Percentiles rank a stretch among this genome's conserved stretches.
Conservation (phyloP, 2,329 filamentous ascomycete species). For the Chaetomiaceae sp. region DNA sequence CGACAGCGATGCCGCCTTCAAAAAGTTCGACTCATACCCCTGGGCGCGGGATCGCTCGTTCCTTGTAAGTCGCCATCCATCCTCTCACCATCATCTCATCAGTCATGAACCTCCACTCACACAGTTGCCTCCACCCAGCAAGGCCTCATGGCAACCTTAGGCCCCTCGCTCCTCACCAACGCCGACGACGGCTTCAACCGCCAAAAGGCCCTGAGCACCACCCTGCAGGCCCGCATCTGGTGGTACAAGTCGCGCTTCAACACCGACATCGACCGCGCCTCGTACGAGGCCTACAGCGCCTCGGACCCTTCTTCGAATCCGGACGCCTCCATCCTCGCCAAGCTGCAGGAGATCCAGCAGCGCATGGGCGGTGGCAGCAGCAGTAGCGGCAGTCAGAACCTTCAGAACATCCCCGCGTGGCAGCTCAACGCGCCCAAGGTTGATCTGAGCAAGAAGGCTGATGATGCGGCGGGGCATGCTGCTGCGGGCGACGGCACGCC, state of each 20-base stretch:
- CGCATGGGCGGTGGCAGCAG: conserved; percentile 18
- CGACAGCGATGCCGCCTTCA: conserved; percentile 41
- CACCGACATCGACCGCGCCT: conserved; percentile 20
- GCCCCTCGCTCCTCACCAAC: conserved; percentile 15
- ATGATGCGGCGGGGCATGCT: conserved; percentile 24
- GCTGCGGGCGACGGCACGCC: conserved; percentile 43
- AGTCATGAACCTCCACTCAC: neutral
- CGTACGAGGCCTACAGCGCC: conserved; percentile 21
- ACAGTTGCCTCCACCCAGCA: conserved; percentile 16
- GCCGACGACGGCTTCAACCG: conserved; percentile 17
- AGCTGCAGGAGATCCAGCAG: conserved; percentile 24
- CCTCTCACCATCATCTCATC: neutral
- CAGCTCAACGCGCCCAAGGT: conserved; percentile 47
- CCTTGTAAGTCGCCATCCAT: conserved; percentile 44
- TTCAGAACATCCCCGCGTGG: conserved; percentile 36
- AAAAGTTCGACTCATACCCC: conserved; percentile 60
- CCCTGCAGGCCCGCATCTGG: conserved; percentile 55
- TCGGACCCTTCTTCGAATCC: conserved; percentile 5
- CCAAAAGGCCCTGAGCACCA: conserved; percentile 44
- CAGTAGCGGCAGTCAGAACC: neutral
- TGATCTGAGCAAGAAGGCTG: conserved; percentile 42
- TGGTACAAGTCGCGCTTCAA: conserved; percentile 25
- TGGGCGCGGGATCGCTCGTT: conserved; percentile 67
- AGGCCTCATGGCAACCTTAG: conserved; percentile 26
- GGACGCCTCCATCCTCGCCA: conserved; percentile 24